These are phyloP conservation scores for Populus pruinosa DNA, from an alignment of 345 rosid genomes.

Conservation along the genomic window DNA sequence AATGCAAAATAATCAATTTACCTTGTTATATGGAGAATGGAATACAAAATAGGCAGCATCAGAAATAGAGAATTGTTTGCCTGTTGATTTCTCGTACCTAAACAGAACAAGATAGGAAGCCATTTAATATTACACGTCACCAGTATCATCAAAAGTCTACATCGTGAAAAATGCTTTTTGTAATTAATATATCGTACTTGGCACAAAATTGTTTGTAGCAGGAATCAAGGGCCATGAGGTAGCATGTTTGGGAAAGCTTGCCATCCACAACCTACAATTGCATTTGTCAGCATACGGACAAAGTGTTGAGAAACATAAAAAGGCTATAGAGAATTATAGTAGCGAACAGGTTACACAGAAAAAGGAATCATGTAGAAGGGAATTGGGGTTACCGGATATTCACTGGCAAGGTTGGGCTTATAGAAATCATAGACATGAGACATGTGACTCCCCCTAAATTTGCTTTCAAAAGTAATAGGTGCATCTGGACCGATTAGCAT, in stretches of 20 bases:
- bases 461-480: slow-evolving; percentile 91
- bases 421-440: slow-evolving; percentile 97
- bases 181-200: slow-evolving; percentile 49
- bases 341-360: background rate
- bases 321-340: background rate
- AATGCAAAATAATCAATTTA: slow-evolving; percentile 15
- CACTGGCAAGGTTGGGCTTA: slow-evolving; percentile 98
- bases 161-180: background rate
- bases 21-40: slow-evolving; percentile 99
- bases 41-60: slow-evolving; percentile 83
- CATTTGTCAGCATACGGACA: background rate
- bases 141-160: slow-evolving; percentile 1
- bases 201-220: slow-evolving; percentile 81
- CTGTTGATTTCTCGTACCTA: slow-evolving; percentile 84
- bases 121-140: slow-evolving; percentile 1
- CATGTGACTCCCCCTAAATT: slow-evolving; percentile 92
- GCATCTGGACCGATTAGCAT: slow-evolving; percentile 93
- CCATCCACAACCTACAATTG: slow-evolving; percentile 93
- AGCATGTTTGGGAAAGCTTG: slow-evolving; percentile 97
- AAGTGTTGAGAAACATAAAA: background rate
- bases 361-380: slow-evolving; percentile 3
- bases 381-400: slow-evolving; percentile 73
- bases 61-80: slow-evolving; percentile 71
- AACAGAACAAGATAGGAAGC: slow-evolving; percentile 10
- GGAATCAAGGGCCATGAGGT: slow-evolving; percentile 92